Base-by-base conservation (phyloP, 2,329 filamentous ascomycete genomes). In the Pseudonectria foliicola region DNA sequence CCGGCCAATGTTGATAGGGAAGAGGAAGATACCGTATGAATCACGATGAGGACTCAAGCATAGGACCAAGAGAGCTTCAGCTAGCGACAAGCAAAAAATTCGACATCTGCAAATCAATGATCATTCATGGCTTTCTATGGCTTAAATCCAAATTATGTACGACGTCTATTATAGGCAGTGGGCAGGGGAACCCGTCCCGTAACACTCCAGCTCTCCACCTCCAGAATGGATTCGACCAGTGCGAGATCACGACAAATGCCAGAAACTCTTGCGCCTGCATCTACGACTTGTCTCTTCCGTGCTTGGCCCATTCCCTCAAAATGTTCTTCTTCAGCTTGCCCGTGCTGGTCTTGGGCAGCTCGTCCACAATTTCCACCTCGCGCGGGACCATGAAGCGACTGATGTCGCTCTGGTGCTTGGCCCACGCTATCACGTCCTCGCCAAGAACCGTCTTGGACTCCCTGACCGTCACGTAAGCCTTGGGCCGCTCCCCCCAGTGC, bases 301-400 rank as follows among this genome's bases (percentile, higher is more conserved):
- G 46, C 46, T 56, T 59, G 3, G 84, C 85, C 90, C 89, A 95
- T 48, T 86, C 82, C 40, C 92, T 69, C 36, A 98, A 61, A 6
- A 94, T 77, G 53, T 95, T 96, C 77, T 98, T 98, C 73, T 87
- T 82, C 40, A 96, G 73, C 72, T 98, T 98, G 3, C 92, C 92
- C 1, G 92, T 98, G 60, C 85, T 92, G 18, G 92, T 98, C 74
- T 98, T 98, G 8, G 92, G 92, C 45, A 98, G 67, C 60, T 95
- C 89, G 6, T 66, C 48, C n/a, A 98, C 77, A 28, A 96, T 68
- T 59, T 94, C 85, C 1, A 81, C 74, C 54, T 82, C 78, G 27
- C 72, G 60, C 16, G 77, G 78, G 11, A 83, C 80, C 92, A 96
- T 96, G 56, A 95, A 98, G 45, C 80, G 79, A 63, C 84, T 89